Evolutionary conservation across 2,329 filamentous ascomycete species (phyloP).

Genomic region (Endothia cerciana): DNA sequence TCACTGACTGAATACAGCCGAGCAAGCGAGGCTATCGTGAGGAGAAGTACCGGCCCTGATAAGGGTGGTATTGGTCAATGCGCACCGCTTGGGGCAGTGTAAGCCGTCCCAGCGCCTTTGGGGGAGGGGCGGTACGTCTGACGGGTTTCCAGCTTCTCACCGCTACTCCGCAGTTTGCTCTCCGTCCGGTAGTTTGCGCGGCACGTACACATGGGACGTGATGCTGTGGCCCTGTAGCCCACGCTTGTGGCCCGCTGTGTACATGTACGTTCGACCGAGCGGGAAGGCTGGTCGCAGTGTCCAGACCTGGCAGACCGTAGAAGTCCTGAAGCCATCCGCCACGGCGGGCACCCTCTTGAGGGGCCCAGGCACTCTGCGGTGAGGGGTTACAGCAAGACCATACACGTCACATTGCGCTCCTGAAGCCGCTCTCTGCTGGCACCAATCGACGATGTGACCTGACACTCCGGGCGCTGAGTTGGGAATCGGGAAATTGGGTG

Average conservation of each 20-base stretch:
- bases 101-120: neutral
- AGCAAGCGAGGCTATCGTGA: neutral
- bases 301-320: constrained; percentile 27
- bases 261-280: constrained; percentile 19
- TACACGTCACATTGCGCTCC: neutral
- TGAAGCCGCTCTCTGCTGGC: constrained; percentile 10
- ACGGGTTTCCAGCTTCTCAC: constrained; percentile 15
- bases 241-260: constrained; percentile 4
- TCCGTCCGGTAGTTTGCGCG: constrained; percentile 23
- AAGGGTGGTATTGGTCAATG: neutral
- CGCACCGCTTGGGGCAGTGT: neutral
- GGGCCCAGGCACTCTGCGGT: neutral
- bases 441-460: neutral
- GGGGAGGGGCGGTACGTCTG: constrained; percentile 8
- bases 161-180: constrained; percentile 27
- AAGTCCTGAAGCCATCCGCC: neutral
- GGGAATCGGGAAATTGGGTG: constrained; percentile 1
- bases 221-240: constrained; percentile 1
- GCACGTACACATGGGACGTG: constrained; percentile 12
- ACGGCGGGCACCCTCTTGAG: neutral
- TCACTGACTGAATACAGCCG: neutral
- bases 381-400: constrained; percentile 7
- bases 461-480: neutral
- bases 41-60: neutral
- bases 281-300: constrained; percentile 36